Evolutionary conservation across 2,329 filamentous ascomycete species (phyloP).

Genomic region (Fonsecaea pedrosoi): DNA sequence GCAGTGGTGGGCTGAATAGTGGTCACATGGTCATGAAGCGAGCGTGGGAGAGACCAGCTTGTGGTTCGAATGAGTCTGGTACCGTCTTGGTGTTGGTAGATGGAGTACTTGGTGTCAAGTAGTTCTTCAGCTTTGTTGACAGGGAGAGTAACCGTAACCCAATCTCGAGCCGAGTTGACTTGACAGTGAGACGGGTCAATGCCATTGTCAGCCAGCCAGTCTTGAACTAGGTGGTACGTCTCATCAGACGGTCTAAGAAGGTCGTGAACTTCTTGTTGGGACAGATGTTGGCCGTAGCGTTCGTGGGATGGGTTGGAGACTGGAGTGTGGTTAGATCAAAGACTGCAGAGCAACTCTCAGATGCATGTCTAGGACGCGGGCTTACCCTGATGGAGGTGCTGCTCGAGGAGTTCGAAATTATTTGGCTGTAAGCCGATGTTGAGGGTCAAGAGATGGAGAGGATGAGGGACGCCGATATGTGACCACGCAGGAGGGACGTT

Average conservation of each 20-base stretch:
- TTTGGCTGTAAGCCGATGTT: constrained; percentile 66
- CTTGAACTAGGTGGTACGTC: constrained; percentile 59
- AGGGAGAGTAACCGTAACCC: constrained; percentile 62
- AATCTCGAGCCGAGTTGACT: constrained; percentile 64
- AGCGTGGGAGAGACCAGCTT: constrained; percentile 63
- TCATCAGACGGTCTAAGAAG: constrained; percentile 62
- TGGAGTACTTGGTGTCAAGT: constrained; percentile 59
- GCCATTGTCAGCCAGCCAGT: constrained; percentile 63
- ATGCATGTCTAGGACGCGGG: constrained; percentile 3
- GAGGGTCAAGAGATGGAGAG: constrained; percentile 58
- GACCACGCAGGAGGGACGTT: constrained; percentile 60
- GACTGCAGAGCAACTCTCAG: background rate
- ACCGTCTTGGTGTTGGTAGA: constrained; percentile 64
- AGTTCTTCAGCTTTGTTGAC: constrained; percentile 60
- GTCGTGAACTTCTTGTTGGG: constrained; percentile 58
- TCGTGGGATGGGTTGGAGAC: constrained; percentile 61
- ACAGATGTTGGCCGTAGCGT: constrained; percentile 64
- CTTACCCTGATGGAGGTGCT: constrained; percentile 60
- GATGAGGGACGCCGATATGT: constrained; percentile 55
- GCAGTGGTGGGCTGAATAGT: constrained; percentile 67
- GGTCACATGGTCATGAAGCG: constrained; percentile 65
- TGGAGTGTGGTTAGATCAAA: constrained; percentile 35
- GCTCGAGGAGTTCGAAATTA: constrained; percentile 62
- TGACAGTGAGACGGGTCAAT: constrained; percentile 50
- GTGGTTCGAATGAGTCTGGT: constrained; percentile 59